Conservation (phyloP, 495 filamentous ascomycete species). For the Penicillium canescens region DNA sequence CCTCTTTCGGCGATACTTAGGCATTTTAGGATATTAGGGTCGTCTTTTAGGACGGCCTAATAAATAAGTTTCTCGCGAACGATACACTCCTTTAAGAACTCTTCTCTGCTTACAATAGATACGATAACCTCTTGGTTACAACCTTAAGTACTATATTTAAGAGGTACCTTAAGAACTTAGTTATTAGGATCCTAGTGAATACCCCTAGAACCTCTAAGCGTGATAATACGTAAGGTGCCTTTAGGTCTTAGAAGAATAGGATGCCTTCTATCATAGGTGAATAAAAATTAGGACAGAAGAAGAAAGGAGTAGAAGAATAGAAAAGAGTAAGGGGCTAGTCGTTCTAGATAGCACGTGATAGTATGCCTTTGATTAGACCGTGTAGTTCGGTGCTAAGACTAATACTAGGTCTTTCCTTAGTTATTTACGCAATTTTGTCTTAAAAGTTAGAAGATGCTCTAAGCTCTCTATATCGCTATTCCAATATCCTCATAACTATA, state of each 20-base stretch:
- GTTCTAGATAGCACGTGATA: too few relatives aligned
- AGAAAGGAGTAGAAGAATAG: too few relatives aligned
- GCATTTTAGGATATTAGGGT: conserved; percentile 17
- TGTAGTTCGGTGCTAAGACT: too few relatives aligned
- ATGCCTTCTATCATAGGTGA: background rate
- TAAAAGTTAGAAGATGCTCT: background rate
- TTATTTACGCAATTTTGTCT: too few relatives aligned
- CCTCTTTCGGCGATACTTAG: conserved; percentile 11
- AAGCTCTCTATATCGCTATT: too few relatives aligned
- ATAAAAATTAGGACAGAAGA: too few relatives aligned
- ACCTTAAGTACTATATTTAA: conserved; percentile 8
- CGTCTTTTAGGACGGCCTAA: conserved; percentile 5
- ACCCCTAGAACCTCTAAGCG: conserved; percentile 7
- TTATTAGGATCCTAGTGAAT: conserved; percentile 1
- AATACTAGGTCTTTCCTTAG: too few relatives aligned
- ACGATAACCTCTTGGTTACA: conserved; percentile 8
- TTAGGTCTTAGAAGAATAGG: background rate
- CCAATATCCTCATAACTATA: too few relatives aligned
- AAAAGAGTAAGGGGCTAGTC: too few relatives aligned
- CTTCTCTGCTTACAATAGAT: conserved; percentile 1
- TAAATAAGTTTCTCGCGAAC: conserved; percentile 16
- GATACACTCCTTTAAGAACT: conserved; percentile 6
- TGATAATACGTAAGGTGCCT: conserved; percentile 1
- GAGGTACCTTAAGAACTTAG: conserved; percentile 9
- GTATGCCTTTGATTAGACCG: too few relatives aligned